These are phyloP conservation scores for Trichodelitschia bisporula DNA, from an alignment of 495 filamentous ascomycete genomes.

Conservation along the genomic window DNA sequence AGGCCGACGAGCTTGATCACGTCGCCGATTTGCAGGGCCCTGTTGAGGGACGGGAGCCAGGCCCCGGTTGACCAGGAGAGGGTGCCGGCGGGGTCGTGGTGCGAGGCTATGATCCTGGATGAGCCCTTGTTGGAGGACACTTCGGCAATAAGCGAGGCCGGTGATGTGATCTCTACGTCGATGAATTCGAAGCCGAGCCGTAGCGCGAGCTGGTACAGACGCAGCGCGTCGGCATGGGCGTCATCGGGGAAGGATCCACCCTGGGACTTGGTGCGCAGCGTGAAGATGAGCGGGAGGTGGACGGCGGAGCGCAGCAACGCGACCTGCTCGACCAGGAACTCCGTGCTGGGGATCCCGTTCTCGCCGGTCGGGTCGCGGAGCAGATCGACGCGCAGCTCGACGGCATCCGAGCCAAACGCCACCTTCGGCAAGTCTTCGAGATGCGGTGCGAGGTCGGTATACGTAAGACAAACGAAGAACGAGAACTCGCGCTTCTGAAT, in stretches of 20 bases:
- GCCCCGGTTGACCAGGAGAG: slow-evolving; percentile 74
- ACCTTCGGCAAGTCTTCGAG: slow-evolving; percentile 41
- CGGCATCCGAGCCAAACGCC: slow-evolving; percentile 70
- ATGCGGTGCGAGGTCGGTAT: slow-evolving; percentile 42
- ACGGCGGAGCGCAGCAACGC: slow-evolving; percentile 49
- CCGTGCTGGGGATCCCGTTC: slow-evolving; percentile 33
- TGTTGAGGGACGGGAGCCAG: slow-evolving; percentile 73
- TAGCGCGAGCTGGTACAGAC: slow-evolving; percentile 54
- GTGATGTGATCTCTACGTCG: slow-evolving; percentile 78
- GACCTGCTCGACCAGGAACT: slow-evolving; percentile 63
- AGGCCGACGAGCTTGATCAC: slow-evolving; percentile 85
- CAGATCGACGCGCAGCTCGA: slow-evolving; percentile 85
- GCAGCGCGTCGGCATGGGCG: slow-evolving; percentile 34
- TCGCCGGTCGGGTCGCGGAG: slow-evolving; percentile 43
- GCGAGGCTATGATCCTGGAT: slow-evolving; percentile 75
- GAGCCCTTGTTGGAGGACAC: slow-evolving; percentile 43
- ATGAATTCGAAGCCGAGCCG: slow-evolving; percentile 75
- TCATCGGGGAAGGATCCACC: slow-evolving; percentile 75
- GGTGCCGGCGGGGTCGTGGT: slow-evolving; percentile 62
- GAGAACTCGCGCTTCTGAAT: slow-evolving; percentile 50
- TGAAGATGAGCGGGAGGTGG: slow-evolving; percentile 72
- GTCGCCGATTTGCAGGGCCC: slow-evolving; percentile 65
- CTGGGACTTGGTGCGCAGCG: slow-evolving; percentile 62
- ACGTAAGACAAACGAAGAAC: slow-evolving; percentile 81
- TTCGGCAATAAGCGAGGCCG: slow-evolving; percentile 39